Percentiles rank a stretch among this genome's conserved stretches.
These are phyloP conservation scores for Cyclotella baltica DNA, from an alignment of 108 stramenopile species.

Conservation along the genomic window DNA sequence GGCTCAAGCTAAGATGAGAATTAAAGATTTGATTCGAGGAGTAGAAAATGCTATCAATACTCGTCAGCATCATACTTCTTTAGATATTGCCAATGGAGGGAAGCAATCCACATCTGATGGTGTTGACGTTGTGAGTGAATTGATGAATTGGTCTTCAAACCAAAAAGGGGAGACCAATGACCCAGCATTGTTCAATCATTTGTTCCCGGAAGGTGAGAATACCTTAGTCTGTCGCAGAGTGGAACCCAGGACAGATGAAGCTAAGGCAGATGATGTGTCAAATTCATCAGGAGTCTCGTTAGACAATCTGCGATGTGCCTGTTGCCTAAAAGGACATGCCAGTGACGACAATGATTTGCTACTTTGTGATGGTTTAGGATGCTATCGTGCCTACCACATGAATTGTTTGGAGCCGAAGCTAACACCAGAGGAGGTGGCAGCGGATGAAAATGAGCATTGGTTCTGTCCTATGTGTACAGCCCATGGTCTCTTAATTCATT, in stretches of 20 bases:
- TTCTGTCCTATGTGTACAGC: constrained; percentile 81
- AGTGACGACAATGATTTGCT: constrained; percentile 66
- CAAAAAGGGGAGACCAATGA: background rate
- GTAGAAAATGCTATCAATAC: constrained; percentile 52
- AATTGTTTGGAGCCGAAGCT: constrained; percentile 73
- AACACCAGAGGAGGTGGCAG: constrained; percentile 54
- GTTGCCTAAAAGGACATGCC: constrained; percentile 62
- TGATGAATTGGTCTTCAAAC: constrained; percentile 49
- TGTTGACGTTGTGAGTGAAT: constrained; percentile 27
- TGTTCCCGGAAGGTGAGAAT: constrained; percentile 60
- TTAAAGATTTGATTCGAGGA: constrained; percentile 54
- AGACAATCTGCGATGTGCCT: constrained; percentile 77
- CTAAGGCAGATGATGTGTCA: constrained; percentile 22
- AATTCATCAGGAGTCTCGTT: constrained; percentile 61
- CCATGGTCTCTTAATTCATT: constrained; percentile 52
- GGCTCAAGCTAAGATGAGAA: constrained; percentile 58
- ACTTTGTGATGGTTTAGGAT: constrained; percentile 65
- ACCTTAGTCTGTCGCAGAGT: constrained; percentile 25
- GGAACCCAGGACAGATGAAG: constrained; percentile 55
- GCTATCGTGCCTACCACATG: constrained; percentile 88
- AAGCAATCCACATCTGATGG: constrained; percentile 10
- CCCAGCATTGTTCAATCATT: background rate
- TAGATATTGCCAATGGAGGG: background rate
- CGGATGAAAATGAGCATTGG: constrained; percentile 76
- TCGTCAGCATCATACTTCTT: constrained; percentile 6